These are phyloP conservation scores for Chrysophaeum taylorii DNA, from an alignment of 352 stramenopile genomes.

Conservation along the genomic window DNA sequence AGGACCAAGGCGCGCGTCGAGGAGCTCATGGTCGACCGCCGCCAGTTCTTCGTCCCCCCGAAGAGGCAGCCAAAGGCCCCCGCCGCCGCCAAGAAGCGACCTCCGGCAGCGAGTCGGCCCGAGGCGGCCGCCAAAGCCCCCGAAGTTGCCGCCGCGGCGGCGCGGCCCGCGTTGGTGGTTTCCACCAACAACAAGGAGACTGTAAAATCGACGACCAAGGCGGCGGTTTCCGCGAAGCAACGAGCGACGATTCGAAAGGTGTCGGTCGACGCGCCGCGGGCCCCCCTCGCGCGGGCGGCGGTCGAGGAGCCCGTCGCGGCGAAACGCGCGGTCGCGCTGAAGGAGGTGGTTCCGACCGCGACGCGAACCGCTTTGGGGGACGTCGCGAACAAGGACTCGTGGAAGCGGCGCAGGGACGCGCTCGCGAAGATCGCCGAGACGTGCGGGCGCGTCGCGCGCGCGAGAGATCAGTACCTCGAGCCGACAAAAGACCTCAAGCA, in stretches of 20 bases:
- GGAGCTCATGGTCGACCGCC: not conserved
- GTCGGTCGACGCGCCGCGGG: not conserved
- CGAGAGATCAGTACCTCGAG: not conserved
- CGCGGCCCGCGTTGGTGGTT: no score
- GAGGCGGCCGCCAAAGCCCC: no score
- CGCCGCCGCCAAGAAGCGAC: no score
- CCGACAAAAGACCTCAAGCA: not conserved
- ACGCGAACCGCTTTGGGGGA: not conserved
- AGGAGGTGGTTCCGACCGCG: not conserved
- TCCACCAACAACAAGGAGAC: no score
- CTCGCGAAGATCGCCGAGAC: not conserved
- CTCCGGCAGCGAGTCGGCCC: no score
- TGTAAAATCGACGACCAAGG: no score
- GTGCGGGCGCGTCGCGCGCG: not conserved
- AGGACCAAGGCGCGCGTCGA: no score
- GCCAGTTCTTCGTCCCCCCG: no score
- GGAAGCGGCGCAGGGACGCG: not conserved
- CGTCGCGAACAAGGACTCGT: not conserved
- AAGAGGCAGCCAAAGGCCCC: no score
- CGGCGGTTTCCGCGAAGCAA: no score
- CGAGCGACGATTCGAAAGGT: no score
- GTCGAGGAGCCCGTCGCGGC: not conserved
- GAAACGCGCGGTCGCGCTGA: not conserved
- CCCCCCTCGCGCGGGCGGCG: not conserved
- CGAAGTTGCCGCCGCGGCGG: no score